Conservation (phyloP, 495 filamentous ascomycete genomes). For the Chaetomidium leptoderma region DNA sequence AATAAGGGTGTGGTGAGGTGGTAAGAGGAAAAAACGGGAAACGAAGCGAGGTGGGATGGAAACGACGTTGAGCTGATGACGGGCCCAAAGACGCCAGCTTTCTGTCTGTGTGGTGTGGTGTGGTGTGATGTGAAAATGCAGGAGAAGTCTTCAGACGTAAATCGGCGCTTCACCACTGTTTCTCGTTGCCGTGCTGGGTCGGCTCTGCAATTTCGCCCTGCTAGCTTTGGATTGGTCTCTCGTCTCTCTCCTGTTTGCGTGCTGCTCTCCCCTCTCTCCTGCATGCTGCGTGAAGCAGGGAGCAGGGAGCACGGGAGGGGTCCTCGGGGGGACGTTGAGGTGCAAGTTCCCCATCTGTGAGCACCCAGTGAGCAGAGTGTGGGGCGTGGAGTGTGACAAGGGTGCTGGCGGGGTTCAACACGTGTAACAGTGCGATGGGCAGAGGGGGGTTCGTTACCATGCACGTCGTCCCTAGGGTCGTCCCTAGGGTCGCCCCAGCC, state of each 20-base stretch:
- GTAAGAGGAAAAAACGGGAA: background rate
- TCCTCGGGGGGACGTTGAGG: background rate
- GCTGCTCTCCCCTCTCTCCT: conserved; percentile 14
- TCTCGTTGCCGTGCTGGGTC: background rate
- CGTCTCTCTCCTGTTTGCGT: conserved; percentile 2
- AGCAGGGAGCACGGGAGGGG: background rate
- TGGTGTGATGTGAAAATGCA: background rate
- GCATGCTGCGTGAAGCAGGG: conserved; percentile 12
- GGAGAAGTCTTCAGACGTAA: background rate
- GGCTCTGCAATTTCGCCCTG: background rate
- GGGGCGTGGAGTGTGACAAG: background rate
- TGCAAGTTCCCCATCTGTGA: background rate
- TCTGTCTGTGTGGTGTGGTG: too few relatives aligned
- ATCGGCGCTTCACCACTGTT: background rate
- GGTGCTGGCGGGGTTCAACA: conserved; percentile 22
- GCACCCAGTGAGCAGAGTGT: background rate
- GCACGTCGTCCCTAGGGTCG: too few relatives aligned
- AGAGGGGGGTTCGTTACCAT: conserved; percentile 2
- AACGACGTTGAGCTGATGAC: too few relatives aligned
- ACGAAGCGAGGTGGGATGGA: conserved; percentile 1
- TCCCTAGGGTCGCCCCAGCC: background rate
- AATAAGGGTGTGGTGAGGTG: background rate
- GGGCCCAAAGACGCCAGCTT: too few relatives aligned
- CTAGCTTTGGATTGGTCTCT: conserved; percentile 4
- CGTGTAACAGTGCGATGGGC: conserved; percentile 25